Conservation (phyloP, 1,139 yeast species). For the Candida tropicalis region DNA sequence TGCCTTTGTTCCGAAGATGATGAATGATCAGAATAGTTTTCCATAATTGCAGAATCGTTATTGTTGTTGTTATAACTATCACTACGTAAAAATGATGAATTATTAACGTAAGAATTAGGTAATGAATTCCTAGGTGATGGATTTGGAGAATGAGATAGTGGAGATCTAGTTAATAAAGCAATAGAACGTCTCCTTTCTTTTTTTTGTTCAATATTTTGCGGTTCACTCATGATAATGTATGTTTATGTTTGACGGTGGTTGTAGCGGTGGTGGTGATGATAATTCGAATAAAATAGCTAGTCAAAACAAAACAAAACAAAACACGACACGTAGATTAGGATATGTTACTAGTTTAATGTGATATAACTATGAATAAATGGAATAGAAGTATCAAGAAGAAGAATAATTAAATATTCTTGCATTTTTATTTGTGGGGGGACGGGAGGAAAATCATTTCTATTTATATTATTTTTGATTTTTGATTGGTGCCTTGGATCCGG, state of each 20-base stretch:
- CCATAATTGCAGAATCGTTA: slow-evolving; percentile 15
- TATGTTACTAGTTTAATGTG: too few species aligned
- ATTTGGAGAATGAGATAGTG: slow-evolving; percentile 34
- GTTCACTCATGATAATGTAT: slow-evolving; percentile 12
- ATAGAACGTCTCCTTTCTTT: slow-evolving; percentile 31
- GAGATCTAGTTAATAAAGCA: slow-evolving; percentile 36
- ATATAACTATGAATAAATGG: too few species aligned
- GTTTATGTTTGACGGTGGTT: background rate
- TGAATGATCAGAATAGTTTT: slow-evolving; percentile 18
- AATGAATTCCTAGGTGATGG: slow-evolving; percentile 20
- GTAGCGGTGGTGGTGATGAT: too few species aligned
- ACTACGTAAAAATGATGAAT: slow-evolving; percentile 26
- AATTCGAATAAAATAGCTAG: too few species aligned
- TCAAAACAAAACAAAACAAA: background rate
- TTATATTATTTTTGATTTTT: too few species aligned
- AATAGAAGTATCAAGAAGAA: too few species aligned
- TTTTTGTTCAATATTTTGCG: slow-evolving; percentile 11
- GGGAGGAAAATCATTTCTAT: too few species aligned
- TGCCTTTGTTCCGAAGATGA: slow-evolving; percentile 8
- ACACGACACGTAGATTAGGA: too few species aligned
- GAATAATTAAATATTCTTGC: too few species aligned
- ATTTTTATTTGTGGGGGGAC: too few species aligned
- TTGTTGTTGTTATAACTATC: background rate
- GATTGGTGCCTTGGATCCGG: too few species aligned
- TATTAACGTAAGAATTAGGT: slow-evolving; percentile 27